phyloP scores from a whole-genome alignment of 345 rosid species.

The Eucalyptus polyanthemos region DNA sequence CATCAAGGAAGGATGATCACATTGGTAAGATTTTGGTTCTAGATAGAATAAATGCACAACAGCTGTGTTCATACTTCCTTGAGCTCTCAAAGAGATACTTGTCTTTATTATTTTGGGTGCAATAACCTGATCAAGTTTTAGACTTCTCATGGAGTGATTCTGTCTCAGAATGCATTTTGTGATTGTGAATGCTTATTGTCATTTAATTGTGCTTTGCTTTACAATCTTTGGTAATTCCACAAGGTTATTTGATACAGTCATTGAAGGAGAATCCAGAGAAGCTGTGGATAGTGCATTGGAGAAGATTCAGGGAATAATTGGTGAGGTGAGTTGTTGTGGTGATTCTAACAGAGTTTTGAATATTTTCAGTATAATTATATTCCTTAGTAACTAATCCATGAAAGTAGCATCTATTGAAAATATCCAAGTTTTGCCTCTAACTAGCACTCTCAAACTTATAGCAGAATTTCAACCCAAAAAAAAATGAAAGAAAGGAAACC shows the following conservation, averaged over 20 bases:
- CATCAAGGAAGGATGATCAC: constrained; percentile 52
- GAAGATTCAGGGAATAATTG: constrained; percentile 37
- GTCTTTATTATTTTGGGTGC: not conserved
- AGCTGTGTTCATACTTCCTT: not conserved
- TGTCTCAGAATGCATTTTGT: not conserved
- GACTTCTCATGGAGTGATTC: not conserved
- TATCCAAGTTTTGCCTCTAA: not conserved
- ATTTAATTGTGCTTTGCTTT: not conserved
- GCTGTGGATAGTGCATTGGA: constrained; percentile 55
- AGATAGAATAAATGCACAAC: not conserved
- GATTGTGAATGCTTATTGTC: not conserved
- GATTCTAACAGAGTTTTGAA: not conserved
- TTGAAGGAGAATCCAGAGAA: constrained; percentile 68
- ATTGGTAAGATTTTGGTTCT: constrained; percentile 37
- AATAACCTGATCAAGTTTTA: not conserved
- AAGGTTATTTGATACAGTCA: constrained; percentile 27
- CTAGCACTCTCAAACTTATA: not conserved
- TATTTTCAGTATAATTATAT: not conserved
- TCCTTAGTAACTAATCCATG: not conserved
- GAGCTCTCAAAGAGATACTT: not conserved
- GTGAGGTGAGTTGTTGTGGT: constrained; percentile 42
- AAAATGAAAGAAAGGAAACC: too few relatives aligned
- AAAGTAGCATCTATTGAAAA: not conserved
- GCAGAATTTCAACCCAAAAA: not conserved
- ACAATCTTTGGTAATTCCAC: not conserved